Evolutionary conservation across 2,329 filamentous ascomycete genomes (phyloP).

Genomic region (Sporothrix humicola): DNA sequence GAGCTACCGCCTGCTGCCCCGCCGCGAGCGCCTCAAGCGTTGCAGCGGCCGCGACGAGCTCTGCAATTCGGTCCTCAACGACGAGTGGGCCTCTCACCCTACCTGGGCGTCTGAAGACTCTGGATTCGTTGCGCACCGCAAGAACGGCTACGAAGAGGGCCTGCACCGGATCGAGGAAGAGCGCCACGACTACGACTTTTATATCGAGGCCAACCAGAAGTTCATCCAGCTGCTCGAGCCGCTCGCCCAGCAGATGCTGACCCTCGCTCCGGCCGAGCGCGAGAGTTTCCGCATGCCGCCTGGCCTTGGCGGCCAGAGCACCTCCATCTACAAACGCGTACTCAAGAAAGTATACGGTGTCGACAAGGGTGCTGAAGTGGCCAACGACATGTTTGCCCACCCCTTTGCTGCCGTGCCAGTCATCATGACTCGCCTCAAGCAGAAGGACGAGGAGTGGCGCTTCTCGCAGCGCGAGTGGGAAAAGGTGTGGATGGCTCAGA

Average conservation of each 20-base stretch:
- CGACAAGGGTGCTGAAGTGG: constrained; percentile 82
- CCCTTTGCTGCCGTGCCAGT: constrained; percentile 89
- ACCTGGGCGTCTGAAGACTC: constrained; percentile 99
- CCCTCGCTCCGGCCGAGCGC: constrained; percentile 75
- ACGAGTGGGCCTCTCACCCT: constrained; percentile 97
- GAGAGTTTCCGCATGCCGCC: constrained; percentile 77
- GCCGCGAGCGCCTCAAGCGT: constrained; percentile 82
- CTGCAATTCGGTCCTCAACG: constrained; percentile 90
- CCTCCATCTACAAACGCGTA: constrained; percentile 95
- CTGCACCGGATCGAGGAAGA: constrained; percentile 97
- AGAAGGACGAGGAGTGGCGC: constrained; percentile 97
- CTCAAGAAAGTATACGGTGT: constrained; percentile 96
- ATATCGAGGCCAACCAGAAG: constrained; percentile 92
- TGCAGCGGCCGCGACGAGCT: constrained; percentile 95
- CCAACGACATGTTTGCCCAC: constrained; percentile 81
- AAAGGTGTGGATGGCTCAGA: constrained; percentile 97
- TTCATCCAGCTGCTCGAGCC: constrained; percentile 96
- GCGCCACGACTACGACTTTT: constrained; percentile 97
- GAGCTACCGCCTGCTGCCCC: constrained; percentile 90
- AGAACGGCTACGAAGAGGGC: constrained; percentile 93
- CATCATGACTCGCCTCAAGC: constrained; percentile 85
- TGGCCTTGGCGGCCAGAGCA: constrained; percentile 88
- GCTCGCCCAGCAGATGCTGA: constrained; percentile 86
- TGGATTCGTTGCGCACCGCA: constrained; percentile 95
- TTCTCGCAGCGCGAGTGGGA: constrained; percentile 96